phyloP scores from a whole-genome alignment of 139 green algal genomes.

The Volvox africanus region DNA sequence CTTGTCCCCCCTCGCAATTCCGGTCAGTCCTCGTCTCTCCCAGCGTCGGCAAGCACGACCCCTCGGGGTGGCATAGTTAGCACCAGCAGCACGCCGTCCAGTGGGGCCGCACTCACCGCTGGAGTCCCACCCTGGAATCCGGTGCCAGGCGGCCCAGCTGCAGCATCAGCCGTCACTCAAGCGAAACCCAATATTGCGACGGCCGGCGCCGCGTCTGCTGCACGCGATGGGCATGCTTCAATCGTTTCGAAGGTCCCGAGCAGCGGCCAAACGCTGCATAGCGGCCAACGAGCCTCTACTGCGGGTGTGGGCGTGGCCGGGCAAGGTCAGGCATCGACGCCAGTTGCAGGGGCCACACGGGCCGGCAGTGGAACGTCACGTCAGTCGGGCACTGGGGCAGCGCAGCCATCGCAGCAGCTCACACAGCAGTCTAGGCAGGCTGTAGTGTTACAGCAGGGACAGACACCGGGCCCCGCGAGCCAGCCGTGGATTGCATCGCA shows the following conservation, averaged over 20 bases:
- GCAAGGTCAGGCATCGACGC: background rate
- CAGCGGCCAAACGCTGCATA: background rate
- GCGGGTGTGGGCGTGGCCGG: background rate
- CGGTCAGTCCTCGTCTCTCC: background rate
- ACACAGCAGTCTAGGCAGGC: background rate
- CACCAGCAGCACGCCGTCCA: constrained; percentile 9
- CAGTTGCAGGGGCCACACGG: background rate
- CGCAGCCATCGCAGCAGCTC: background rate
- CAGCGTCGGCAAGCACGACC: background rate
- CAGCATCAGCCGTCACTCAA: background rate
- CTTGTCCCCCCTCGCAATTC: background rate
- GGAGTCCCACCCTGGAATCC: background rate
- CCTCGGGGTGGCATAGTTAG: background rate
- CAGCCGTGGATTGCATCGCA: constrained; percentile 19
- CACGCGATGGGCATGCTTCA: background rate
- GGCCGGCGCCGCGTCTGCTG: background rate
- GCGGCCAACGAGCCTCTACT: background rate
- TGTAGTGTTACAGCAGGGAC: background rate
- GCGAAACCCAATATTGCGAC: background rate
- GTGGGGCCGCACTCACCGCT: background rate
- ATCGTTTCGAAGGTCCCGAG: background rate
- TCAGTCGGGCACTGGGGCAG: background rate
- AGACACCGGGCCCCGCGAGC: background rate
- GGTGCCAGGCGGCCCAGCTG: background rate
- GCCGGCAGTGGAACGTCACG: background rate